phyloP scores from a whole-genome alignment of 768 basidiomycete species.

The Russula ochroleuca region DNA sequence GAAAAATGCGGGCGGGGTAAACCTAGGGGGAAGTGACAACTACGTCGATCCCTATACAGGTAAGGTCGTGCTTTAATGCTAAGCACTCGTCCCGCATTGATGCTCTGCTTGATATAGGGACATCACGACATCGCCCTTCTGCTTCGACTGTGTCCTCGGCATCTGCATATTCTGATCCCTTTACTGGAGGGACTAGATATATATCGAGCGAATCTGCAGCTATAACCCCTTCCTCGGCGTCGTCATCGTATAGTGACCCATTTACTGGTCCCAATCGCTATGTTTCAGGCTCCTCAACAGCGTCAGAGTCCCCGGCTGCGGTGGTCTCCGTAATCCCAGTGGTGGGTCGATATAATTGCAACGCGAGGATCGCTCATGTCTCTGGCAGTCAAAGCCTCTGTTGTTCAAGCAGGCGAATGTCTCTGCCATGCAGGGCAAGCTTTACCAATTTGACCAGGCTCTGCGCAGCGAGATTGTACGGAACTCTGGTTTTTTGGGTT shows the following conservation, averaged over 20 bases:
- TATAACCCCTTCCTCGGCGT: conserved; percentile 34
- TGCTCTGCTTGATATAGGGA: conserved; percentile 29
- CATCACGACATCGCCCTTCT: conserved; percentile 36
- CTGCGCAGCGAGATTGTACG: conserved; percentile 67
- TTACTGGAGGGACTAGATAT: conserved; percentile 68
- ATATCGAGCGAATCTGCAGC: conserved; percentile 36
- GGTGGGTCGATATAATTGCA: conserved; percentile 12
- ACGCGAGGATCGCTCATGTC: neutral
- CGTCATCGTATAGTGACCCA: conserved; percentile 28
- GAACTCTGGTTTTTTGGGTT: conserved; percentile 9
- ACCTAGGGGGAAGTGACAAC: conserved; percentile 55
- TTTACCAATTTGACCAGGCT: conserved; percentile 68
- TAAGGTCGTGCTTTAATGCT: conserved; percentile 29
- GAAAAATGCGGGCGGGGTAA: conserved; percentile 79
- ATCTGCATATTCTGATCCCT: conserved; percentile 58
- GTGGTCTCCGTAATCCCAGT: conserved; percentile 22
- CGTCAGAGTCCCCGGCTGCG: conserved; percentile 6
- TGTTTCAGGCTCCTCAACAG: conserved; percentile 13
- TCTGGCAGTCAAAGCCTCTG: conserved; percentile 52
- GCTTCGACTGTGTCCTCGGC: conserved; percentile 30
- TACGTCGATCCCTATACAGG: conserved; percentile 92
- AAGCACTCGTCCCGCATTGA: neutral
- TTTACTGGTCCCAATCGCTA: conserved; percentile 28
- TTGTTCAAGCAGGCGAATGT: conserved; percentile 86
- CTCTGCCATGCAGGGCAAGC: conserved; percentile 71